Percentiles rank a stretch among this genome's conserved stretches.
phyloP scores from a whole-genome alignment of 2,329 filamentous ascomycete species.

The Dactylonectria macrodidyma region DNA sequence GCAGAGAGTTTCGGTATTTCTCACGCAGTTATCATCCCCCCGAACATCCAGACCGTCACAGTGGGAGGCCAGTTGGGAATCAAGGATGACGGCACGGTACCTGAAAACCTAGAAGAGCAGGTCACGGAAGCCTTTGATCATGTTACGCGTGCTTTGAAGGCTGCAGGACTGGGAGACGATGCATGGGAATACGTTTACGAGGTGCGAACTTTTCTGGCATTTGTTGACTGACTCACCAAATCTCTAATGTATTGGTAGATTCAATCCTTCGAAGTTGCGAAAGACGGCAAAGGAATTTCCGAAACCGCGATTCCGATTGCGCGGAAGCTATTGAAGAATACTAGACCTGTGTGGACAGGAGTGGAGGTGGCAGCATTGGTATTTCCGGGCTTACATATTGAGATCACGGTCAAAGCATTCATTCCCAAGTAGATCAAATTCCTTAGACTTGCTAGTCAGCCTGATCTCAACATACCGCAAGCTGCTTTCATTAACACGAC shows the following conservation, averaged over 20 bases:
- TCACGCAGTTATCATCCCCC: conserved; percentile 21
- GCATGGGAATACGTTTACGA: conserved; percentile 27
- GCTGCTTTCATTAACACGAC: too few species aligned
- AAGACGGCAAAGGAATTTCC: conserved; percentile 16
- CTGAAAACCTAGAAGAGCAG: conserved; percentile 17
- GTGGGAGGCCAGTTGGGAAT: conserved; percentile 24
- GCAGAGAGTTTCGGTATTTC: conserved; percentile 22
- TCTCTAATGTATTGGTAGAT: not conserved
- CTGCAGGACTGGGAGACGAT: conserved; percentile 27
- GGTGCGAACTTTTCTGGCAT: not conserved
- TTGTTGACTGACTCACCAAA: not conserved
- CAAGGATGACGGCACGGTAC: conserved; percentile 20
- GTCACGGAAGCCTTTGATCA: conserved; percentile 21
- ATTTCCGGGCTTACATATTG: conserved; percentile 14
- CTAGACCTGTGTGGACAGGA: conserved; percentile 25
- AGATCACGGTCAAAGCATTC: conserved; percentile 25
- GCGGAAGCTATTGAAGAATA: conserved; percentile 9
- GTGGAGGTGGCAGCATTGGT: conserved; percentile 21
- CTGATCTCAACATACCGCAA: too few species aligned
- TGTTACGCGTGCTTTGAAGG: conserved; percentile 11
- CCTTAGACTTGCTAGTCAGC: too few species aligned
- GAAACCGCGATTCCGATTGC: conserved; percentile 12
- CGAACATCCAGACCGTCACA: conserved; percentile 9
- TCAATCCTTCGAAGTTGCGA: conserved; percentile 19
- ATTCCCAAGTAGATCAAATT: not conserved